These are phyloP conservation scores for Lodderomyces margitis DNA, from an alignment of 1,139 yeast species.

Conservation along the genomic window DNA sequence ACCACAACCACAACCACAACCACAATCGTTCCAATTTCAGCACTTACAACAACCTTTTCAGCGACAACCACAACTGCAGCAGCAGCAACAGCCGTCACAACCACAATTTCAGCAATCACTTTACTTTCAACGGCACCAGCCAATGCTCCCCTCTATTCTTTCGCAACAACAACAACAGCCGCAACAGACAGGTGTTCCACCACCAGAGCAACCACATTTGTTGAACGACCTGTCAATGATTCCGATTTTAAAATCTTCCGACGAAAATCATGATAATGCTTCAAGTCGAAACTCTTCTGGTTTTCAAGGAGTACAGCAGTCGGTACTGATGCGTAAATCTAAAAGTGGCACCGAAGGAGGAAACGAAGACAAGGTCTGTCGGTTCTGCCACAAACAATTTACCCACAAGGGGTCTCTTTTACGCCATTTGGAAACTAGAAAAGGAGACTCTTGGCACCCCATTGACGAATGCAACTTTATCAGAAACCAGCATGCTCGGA, in stretches of 20 bases:
- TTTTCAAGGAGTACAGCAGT: not conserved
- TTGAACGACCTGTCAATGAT: conserved; percentile 3
- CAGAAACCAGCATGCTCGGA: conserved; percentile 14
- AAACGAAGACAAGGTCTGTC: conserved; percentile 13
- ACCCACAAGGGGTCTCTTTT: conserved; percentile 19
- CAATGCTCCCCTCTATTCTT: not conserved
- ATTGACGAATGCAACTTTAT: conserved; percentile 16
- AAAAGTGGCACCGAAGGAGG: conserved; percentile 7
- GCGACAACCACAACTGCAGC: conserved; percentile 4
- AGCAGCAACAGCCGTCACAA: not conserved
- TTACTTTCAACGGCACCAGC: conserved; percentile 6
- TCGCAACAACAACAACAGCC: conserved; percentile 3
- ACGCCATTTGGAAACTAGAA: conserved; percentile 21
- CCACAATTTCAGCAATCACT: conserved; percentile 4
- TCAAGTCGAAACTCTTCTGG: too few species aligned
- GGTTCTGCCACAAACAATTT: conserved; percentile 19
- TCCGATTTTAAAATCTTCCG: conserved; percentile 10
- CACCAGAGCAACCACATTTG: conserved; percentile 1
- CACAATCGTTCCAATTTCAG: not conserved
- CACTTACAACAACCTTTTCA: conserved; percentile 1
- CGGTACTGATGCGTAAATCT: conserved; percentile 8
- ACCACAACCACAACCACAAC: conserved; percentile 1
- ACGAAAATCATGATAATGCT: conserved; percentile 4
- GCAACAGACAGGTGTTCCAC: not conserved
- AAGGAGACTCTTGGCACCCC: conserved; percentile 22